Evolutionary conservation across 345 rosid genomes (phyloP).

Genomic region (Melaleuca alternifolia): DNA sequence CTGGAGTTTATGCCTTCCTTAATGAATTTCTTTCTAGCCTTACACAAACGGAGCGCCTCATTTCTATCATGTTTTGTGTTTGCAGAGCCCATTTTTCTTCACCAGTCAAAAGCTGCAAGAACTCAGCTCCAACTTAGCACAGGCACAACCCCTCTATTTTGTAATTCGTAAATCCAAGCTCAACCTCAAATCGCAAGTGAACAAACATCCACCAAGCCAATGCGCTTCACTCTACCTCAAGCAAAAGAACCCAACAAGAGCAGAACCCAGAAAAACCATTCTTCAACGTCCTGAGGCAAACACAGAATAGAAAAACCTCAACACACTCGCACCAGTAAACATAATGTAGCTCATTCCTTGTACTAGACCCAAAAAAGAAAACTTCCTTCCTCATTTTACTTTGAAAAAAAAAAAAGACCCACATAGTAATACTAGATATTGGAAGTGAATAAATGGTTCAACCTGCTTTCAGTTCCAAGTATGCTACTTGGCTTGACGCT

Average conservation of each 20-base stretch:
- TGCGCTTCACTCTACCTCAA: neutral
- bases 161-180: neutral
- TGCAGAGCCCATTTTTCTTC: constrained; percentile 53
- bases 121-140: neutral
- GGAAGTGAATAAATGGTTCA: neutral
- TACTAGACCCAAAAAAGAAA: neutral
- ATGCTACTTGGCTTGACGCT: neutral
- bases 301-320: neutral
- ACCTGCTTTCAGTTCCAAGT: neutral
- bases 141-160: neutral
- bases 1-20: constrained; percentile 73
- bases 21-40: constrained; percentile 60
- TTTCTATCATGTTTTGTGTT: constrained; percentile 51
- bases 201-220: neutral
- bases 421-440: neutral
- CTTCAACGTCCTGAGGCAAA: neutral
- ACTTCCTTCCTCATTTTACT: neutral
- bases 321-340: neutral
- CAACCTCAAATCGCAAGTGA: neutral
- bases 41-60: constrained; percentile 64
- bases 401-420: neutral
- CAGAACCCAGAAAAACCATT: neutral
- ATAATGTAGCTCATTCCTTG: neutral
- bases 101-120: neutral
- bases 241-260: neutral